Conservation (phyloP, 129 eudicot genomes). For the Gnaphalium uliginosum region DNA sequence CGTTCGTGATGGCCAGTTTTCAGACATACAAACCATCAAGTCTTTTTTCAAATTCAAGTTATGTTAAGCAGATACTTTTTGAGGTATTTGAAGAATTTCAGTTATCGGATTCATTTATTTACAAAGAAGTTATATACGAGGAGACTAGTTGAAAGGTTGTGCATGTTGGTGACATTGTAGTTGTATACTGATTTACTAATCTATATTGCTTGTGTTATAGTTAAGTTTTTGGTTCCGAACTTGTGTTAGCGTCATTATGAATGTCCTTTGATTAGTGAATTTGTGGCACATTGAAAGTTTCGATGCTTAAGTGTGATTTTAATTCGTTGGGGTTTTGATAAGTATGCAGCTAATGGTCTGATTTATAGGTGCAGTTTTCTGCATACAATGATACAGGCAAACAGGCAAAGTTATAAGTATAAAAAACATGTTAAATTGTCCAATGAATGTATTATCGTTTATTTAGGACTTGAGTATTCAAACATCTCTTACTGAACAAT, state of each 20-base stretch:
- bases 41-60: constrained; percentile 4
- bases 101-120: background rate
- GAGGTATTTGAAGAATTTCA: background rate
- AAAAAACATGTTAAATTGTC: no score
- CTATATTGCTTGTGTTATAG: background rate
- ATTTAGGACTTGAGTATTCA: no score
- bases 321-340: background rate
- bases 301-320: background rate
- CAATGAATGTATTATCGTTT: no score
- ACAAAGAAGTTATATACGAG: constrained; percentile 18
- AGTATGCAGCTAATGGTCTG: background rate
- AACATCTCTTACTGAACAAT: no score
- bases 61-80: constrained; percentile 5
- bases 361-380: background rate
- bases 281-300: background rate
- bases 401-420: no score
- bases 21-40: constrained; percentile 6
- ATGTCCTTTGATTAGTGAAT: background rate
- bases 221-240: background rate
- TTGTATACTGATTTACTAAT: background rate
- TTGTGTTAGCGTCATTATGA: background rate
- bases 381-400: no score
- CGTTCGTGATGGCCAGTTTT: constrained; percentile 5
- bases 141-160: constrained; percentile 26
- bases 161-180: constrained; percentile 19